A percentile compares a stretch with the other conserved stretches of the same genome.
Conservation (phyloP, 164 flowering plant species). For the Chimonanthus salicifolius region DNA sequence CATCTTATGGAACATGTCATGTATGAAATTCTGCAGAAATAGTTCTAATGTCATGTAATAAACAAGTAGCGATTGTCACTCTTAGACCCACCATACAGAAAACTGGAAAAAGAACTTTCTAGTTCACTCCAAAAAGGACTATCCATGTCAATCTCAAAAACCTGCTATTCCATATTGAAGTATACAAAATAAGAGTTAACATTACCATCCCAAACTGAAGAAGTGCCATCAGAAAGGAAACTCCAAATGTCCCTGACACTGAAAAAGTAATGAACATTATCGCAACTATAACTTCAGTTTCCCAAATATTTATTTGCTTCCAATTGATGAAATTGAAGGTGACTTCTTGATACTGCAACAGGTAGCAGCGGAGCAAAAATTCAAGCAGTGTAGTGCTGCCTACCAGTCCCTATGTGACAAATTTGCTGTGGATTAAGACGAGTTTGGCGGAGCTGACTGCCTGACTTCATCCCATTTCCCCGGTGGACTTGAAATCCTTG, state of each 20-base stretch:
- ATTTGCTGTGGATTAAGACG: conserved; percentile 18
- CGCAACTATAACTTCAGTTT: neutral
- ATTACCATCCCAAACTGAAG: neutral
- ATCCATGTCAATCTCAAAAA: neutral
- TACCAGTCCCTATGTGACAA: conserved; percentile 77
- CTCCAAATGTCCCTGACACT: conserved; percentile 1
- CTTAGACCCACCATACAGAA: neutral
- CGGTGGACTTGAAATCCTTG: neutral
- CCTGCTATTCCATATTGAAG: neutral
- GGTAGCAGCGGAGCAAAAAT: conserved; percentile 82
- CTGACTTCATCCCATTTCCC: neutral
- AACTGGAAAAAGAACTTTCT: neutral
- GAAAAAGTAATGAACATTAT: neutral
- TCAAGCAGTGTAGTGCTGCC: conserved; percentile 83
- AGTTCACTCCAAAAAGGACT: neutral
- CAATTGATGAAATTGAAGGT: neutral
- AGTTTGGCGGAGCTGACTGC: neutral
- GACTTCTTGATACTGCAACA: conserved; percentile 16
- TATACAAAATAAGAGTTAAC: neutral
- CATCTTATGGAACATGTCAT: too few relatives aligned
- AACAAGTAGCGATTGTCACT: neutral
- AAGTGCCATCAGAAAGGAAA: neutral
- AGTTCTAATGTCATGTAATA: neutral
- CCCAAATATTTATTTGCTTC: neutral
- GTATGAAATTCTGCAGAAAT: too few relatives aligned